These are phyloP conservation scores for Penicillium turbatum DNA, from an alignment of 495 filamentous ascomycete genomes.

Conservation along the genomic window DNA sequence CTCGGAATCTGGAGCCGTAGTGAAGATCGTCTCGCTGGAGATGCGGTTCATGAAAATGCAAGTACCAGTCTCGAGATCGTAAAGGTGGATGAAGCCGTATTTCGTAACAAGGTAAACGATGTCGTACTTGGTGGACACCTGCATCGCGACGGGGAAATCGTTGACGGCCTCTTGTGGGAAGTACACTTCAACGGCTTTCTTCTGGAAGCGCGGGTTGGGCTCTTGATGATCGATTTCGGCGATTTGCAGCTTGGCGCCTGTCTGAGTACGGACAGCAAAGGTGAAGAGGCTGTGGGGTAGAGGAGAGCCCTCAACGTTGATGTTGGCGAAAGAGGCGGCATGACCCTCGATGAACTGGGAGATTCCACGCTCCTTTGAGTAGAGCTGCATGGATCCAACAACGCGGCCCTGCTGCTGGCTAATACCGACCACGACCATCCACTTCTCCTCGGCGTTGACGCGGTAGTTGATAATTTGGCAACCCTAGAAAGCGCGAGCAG, in stretches of 20 bases:
- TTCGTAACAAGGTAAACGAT: conserved; percentile 97
- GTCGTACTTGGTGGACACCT: conserved; percentile 92
- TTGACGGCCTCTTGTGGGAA: conserved; percentile 92
- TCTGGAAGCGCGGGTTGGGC: conserved; percentile 79
- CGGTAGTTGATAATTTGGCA: conserved; percentile 99
- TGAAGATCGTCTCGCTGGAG: conserved; percentile 98
- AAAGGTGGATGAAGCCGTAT: conserved; percentile 98
- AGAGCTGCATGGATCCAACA: conserved; percentile 92
- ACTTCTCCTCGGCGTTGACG: conserved; percentile 90
- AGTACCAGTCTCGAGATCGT: conserved; percentile 93
- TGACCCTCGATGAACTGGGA: conserved; percentile 98
- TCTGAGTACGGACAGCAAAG: conserved; percentile 84
- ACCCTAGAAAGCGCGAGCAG: conserved; percentile 46
- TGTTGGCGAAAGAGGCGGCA: conserved; percentile 88
- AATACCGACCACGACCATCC: conserved; percentile 97
- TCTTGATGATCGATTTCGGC: conserved; percentile 95
- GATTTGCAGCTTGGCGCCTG: conserved; percentile 93
- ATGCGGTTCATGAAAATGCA: conserved; percentile 99
- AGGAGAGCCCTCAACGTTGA: conserved; percentile 82
- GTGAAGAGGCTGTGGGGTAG: conserved; percentile 93
- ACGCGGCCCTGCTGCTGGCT: conserved; percentile 89
- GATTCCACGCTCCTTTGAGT: conserved; percentile 90
- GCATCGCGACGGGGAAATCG: conserved; percentile 98
- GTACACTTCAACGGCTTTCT: conserved; percentile 96
- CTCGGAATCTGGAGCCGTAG: conserved; percentile 77